A percentile compares a stretch with the other conserved stretches of the same genome.
Evolutionary conservation across 1,284 basidiomycete genomes (phyloP).

Genomic region (Ceratobasidium sp.): DNA sequence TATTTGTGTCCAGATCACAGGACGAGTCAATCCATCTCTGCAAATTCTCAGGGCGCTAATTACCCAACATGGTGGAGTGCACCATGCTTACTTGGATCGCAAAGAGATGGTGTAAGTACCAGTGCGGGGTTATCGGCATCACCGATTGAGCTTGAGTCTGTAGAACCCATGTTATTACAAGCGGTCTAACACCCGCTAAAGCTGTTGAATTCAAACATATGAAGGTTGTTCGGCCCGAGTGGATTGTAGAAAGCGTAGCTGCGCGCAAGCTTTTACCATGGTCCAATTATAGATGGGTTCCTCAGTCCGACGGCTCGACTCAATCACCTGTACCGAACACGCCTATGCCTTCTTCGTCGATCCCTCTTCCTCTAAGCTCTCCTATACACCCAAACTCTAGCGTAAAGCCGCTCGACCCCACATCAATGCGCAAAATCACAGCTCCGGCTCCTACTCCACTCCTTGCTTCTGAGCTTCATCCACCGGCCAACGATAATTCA

Average conservation of each 20-base stretch:
- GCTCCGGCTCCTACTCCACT: background rate
- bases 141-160: background rate
- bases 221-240: conserved; percentile 87
- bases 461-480: background rate
- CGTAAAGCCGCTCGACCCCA: background rate
- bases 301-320: background rate
- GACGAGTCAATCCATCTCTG: conserved; percentile 86
- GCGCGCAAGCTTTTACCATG: conserved; percentile 76
- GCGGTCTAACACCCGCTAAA: conserved; percentile 88
- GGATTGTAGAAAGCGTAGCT: conserved; percentile 81
- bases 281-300: conserved; percentile 66
- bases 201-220: conserved; percentile 85
- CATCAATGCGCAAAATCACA: too few species aligned
- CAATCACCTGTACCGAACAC: background rate
- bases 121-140: background rate
- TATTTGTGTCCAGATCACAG: conserved; percentile 73
- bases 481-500: background rate
- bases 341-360: background rate
- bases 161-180: conserved; percentile 90
- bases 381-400: background rate
- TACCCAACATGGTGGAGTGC: conserved; percentile 81
- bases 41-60: conserved; percentile 85
- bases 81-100: conserved; percentile 83
- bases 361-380: background rate
- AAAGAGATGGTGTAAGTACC: conserved; percentile 72